Base-by-base conservation (phyloP, 192 early-diverging fungal species). In the Dimargaris xerosporica region DNA sequence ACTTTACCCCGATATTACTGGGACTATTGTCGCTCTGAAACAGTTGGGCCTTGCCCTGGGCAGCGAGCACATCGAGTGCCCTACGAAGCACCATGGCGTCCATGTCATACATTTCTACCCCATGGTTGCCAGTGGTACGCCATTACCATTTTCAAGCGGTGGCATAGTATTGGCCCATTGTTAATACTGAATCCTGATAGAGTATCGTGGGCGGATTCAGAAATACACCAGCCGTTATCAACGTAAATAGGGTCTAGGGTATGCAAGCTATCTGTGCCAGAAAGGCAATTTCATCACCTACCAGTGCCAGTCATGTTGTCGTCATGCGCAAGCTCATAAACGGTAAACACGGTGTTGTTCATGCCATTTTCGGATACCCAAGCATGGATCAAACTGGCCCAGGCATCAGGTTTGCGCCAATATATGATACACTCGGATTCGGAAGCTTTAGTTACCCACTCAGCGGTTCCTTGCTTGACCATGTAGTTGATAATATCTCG, bases 381-480 rank as follows among this genome's bases (percentile, higher is more conserved):
- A 53, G 82, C 74, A 60, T 85, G 82, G 15, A 97, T 79, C 65
- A 86, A 66, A 15, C 69, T 61, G 1, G 90, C 92, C 94, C 94
- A 97, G 56, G 91, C 88, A 52, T 93, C 91, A 10, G 89, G 89
- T 68, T 84, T 89, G 62, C 84, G 79, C 92, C 92, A 95, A 62
- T 83, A 86, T 6, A 97, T 74, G 30, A 89, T 70, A 21, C 86
- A 89, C 5, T 74, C 62, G 16, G 64, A 60, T 54, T 81, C 84
- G 26, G 65, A 55, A 17, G 64, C 64, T 66, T 73, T 78, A 2
- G 67, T 63, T 2, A 52, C 43, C 77, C 79, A 80, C 48, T 71
- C 74, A 0, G 73, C 74, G 31, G 75, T 77, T 71, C 86, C 86
- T 73, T 81, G 77, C 41, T 76, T 74, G 25, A 82, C 84, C 79